Conservation (phyloP, 2,329 filamentous ascomycete species). For the Botrytis hyacinthi region DNA sequence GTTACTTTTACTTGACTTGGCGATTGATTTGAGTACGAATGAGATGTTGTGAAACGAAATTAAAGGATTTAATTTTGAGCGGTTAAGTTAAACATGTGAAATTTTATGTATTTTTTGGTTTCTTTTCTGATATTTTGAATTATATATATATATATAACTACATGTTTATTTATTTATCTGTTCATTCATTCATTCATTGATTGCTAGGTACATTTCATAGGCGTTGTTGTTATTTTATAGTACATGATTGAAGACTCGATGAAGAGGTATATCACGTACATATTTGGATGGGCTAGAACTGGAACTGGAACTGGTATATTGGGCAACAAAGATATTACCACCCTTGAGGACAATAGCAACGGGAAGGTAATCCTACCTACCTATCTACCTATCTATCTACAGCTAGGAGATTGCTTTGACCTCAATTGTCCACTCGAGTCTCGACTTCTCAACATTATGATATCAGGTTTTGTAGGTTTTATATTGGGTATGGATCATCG, state of each 20-base stretch:
- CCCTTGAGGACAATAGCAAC: neutral
- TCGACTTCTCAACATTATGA: neutral
- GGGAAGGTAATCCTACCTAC: neutral
- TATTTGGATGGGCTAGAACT: neutral
- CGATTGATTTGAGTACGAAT: neutral
- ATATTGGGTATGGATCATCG: neutral
- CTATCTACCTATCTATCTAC: neutral
- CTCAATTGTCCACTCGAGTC: neutral
- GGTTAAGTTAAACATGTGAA: neutral
- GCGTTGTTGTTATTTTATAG: neutral
- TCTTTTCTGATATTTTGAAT: neutral
- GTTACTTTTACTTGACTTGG: neutral
- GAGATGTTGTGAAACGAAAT: constrained; percentile 2
- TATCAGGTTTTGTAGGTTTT: neutral
- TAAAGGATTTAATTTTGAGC: neutral
- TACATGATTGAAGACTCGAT: neutral
- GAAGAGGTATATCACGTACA: neutral
- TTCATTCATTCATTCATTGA: neutral
- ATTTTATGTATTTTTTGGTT: neutral
- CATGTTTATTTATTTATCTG: neutral
- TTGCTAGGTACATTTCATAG: too few relatives aligned
- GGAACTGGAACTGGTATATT: neutral
- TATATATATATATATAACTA: neutral
- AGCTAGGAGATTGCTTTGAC: neutral
- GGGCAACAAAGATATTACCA: neutral